Evolutionary conservation across 306 rosid genomes (phyloP).

Genomic region (Lupinus albus): DNA sequence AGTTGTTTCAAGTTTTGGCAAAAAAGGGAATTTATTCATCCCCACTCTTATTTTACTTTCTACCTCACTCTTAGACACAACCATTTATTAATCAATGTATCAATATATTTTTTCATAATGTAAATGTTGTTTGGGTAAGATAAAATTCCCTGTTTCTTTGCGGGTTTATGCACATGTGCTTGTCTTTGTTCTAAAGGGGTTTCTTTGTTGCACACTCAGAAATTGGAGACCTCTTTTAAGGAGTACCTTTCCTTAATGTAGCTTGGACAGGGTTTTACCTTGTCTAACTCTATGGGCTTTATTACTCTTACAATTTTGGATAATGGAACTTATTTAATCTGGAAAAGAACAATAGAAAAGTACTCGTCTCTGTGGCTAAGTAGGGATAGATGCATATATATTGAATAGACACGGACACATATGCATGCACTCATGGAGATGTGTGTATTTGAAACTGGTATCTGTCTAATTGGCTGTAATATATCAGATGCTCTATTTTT

Average conservation of each 20-base stretch:
- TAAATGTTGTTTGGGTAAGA: not conserved
- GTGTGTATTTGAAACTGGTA: constrained; percentile 40
- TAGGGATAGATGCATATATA: constrained; percentile 31
- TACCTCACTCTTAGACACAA: not conserved
- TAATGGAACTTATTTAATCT: constrained; percentile 13
- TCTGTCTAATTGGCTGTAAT: constrained; percentile 34
- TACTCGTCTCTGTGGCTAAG: not conserved
- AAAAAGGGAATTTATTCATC: not conserved
- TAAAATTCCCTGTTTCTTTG: constrained; percentile 19
- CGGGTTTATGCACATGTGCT: constrained; percentile 15
- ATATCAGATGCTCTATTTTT: constrained; percentile 77
- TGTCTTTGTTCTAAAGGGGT: not conserved
- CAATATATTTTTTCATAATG: constrained; percentile 2
- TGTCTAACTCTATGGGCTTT: constrained; percentile 28
- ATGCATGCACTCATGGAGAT: not conserved
- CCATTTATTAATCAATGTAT: not conserved
- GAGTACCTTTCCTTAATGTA: constrained; percentile 13
- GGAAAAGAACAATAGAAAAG: constrained; percentile 25
- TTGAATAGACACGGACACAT: constrained; percentile 4
- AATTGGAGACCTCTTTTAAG: constrained; percentile 7
- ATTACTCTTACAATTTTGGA: constrained; percentile 17
- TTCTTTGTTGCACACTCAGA: not conserved
- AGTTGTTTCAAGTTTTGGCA: not conserved
- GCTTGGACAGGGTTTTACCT: constrained; percentile 18
- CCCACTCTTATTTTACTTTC: not conserved